These are phyloP conservation scores for Lepidium africanum DNA, from an alignment of 345 rosid species.

Conservation along the genomic window DNA sequence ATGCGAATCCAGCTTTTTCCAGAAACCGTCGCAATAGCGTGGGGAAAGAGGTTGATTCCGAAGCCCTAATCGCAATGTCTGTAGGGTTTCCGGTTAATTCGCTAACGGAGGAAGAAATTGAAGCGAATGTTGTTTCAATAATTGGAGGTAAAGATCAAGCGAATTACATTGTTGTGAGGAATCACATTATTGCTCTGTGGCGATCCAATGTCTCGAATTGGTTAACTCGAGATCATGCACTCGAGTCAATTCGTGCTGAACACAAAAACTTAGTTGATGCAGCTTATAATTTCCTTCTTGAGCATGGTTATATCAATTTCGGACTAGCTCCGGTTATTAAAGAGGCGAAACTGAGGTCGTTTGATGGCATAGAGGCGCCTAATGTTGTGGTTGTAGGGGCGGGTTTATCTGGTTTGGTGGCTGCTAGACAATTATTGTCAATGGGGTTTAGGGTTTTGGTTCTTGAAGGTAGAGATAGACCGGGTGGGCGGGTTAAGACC, in stretches of 20 bases:
- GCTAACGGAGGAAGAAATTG: conserved; percentile 90
- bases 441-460: conserved; percentile 90
- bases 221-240: conserved; percentile 71
- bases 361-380: conserved; percentile 46
- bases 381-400: conserved; percentile 87
- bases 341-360: conserved; percentile 52
- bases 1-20: conserved; percentile 52
- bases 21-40: conserved; percentile 52
- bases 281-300: conserved; percentile 66
- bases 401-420: conserved; percentile 80
- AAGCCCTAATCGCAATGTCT: conserved; percentile 74
- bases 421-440: conserved; percentile 71
- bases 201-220: conserved; percentile 72
- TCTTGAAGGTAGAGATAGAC: conserved; percentile 79
- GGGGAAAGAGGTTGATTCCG: conserved; percentile 68
- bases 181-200: conserved; percentile 82
- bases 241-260: conserved; percentile 66
- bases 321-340: conserved; percentile 66
- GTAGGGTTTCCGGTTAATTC: conserved; percentile 91
- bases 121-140: conserved; percentile 66
- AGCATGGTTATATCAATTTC: conserved; percentile 85
- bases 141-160: conserved; percentile 76
- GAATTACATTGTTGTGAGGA: conserved; percentile 72
- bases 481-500: conserved; percentile 87
- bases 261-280: conserved; percentile 57